Base-by-base conservation (phyloP, 2,329 filamentous ascomycete genomes). In the Fusarium duplospermum region DNA sequence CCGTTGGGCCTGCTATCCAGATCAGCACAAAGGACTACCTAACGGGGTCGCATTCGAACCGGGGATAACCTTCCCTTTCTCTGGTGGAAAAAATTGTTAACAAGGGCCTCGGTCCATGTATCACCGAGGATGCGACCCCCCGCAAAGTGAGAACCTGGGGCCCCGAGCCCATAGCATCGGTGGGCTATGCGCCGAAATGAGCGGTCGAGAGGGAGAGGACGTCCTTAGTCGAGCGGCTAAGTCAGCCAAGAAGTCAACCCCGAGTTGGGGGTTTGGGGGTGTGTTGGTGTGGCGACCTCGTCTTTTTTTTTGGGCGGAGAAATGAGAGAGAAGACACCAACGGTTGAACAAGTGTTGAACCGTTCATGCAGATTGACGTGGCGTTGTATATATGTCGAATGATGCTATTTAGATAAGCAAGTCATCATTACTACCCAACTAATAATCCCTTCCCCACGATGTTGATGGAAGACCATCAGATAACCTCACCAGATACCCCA, bases 201-300 rank as follows among this genome's bases (percentile, higher is more conserved):
- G 57, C 35, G 57, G 33, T 16, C n/a, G 27, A 29, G 27, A 14
- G 8, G 47, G 22, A 36, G 54, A 56, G 33, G 13, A 22, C n/a
- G 52, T 33, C 31, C 52, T 35, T 38, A 36, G 54, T 58, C 54
- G 33, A 38, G 54, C 35, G 54, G 27, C 54, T 36, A 58, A 58
- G 27, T 14, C 20, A 36, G 52, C 54, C 54, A 29, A 57, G 54
- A 22, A 20, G 16, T 57, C 5, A 38, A n/a, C 22, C 54, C 33
- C 57, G 22, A 59, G 57, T 59, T 59, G 57, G 57, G 57, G 57
- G 57, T 59, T 59, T 59, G 35, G 57, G 57, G 57, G 57, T 31
- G 9, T 24, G 9, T 24, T 40, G 35, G 35, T 18, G 35, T 18
- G 35, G 56, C 4, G 20, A 38, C 20, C 20, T 24, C 54, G 5